phyloP scores from a whole-genome alignment of 2,329 filamentous ascomycete genomes.

The Fusarium keratoplasticum region DNA sequence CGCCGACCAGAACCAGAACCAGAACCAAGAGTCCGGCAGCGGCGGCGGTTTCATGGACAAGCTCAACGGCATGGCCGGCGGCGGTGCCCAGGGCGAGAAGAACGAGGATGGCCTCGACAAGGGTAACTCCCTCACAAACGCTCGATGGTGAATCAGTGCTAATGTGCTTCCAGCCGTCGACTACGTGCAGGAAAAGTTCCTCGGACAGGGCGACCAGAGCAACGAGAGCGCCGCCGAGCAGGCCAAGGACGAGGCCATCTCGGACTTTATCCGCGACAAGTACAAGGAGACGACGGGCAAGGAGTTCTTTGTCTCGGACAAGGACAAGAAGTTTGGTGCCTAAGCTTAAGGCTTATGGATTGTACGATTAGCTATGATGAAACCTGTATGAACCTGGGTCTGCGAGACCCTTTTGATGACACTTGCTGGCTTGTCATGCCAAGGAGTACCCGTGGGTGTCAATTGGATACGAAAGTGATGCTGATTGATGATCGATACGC shows the following conservation, averaged over 20 bases:
- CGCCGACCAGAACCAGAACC: slow-evolving; percentile 43
- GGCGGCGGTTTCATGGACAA: slow-evolving; percentile 74
- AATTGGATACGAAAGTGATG: neutral
- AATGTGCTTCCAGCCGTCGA: slow-evolving; percentile 70
- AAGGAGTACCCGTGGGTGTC: neutral
- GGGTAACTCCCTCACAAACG: slow-evolving; percentile 58
- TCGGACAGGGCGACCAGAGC: slow-evolving; percentile 76
- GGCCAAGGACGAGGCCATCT: slow-evolving; percentile 84
- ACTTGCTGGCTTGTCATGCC: neutral
- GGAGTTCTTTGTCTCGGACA: slow-evolving; percentile 78
- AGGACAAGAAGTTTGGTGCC: slow-evolving; percentile 59
- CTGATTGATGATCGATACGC: neutral
- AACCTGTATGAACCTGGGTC: slow-evolving; percentile 7
- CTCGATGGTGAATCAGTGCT: neutral
- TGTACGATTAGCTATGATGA: neutral
- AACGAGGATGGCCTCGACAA: slow-evolving; percentile 88
- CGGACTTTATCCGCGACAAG: slow-evolving; percentile 75
- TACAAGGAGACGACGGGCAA: slow-evolving; percentile 77
- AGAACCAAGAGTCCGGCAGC: slow-evolving; percentile 48
- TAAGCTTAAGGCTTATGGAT: slow-evolving; percentile 3
- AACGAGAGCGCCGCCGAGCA: slow-evolving; percentile 82
- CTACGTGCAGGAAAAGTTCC: slow-evolving; percentile 79
- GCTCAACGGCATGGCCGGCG: slow-evolving; percentile 77
- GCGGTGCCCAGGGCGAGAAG: slow-evolving; percentile 80
- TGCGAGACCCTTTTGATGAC: neutral